Conservation (phyloP, 192 early-diverging fungal genomes). For the Funneliformis geosporum region DNA sequence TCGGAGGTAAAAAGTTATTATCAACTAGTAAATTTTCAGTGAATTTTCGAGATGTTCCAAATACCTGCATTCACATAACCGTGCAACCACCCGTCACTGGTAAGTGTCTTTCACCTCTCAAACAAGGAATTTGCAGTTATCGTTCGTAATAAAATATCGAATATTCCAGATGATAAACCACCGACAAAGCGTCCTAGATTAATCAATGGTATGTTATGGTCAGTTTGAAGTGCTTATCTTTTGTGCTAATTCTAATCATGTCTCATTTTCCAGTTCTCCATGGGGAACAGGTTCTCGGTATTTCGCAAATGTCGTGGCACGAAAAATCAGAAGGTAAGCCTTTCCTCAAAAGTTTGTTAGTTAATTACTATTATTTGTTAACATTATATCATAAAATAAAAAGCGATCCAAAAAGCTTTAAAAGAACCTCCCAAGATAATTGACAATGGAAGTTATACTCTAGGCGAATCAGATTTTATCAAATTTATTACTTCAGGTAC, state of each 20-base stretch:
- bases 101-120: too few species aligned
- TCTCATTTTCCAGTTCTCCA: conserved; percentile 6
- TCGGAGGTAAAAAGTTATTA: too few species aligned
- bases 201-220: too few species aligned
- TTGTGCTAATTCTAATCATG: neutral
- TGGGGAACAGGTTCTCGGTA: neutral
- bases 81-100: too few species aligned
- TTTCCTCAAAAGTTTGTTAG: conserved; percentile 10
- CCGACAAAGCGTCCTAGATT: too few species aligned
- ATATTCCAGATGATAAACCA: too few species aligned
- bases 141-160: too few species aligned
- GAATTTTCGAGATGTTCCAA: too few species aligned
- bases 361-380: conserved; percentile 22
- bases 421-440: conserved; percentile 2
- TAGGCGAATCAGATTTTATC: conserved; percentile 7
- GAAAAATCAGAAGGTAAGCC: neutral
- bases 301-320: neutral
- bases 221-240: too few species aligned
- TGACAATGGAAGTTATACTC: neutral
- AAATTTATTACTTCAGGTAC: conserved; percentile 4
- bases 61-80: too few species aligned
- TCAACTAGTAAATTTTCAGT: too few species aligned
- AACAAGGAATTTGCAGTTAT: too few species aligned
- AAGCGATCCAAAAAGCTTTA: neutral
- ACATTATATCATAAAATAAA: conserved; percentile 6